Conservation (phyloP, 106 monocot species). For the Gastrodia elata region DNA sequence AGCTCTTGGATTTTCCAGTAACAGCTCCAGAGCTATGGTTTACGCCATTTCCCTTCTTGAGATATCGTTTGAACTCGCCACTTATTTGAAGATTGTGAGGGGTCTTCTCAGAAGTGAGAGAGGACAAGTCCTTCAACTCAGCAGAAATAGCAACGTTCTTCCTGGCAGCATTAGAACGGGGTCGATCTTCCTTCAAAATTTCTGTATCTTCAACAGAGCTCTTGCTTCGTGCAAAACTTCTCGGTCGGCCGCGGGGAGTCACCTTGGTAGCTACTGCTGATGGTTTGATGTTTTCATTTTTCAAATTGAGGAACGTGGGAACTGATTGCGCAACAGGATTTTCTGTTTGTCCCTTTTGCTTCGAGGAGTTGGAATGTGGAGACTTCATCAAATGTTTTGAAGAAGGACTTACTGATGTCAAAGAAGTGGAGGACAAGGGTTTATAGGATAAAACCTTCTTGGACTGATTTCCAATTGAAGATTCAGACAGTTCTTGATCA, state of each 20-base stretch:
- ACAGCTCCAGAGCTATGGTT: constrained; percentile 19
- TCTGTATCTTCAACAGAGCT: constrained; percentile 48
- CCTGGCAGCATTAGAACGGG: constrained; percentile 44
- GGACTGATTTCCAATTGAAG: constrained; percentile 38
- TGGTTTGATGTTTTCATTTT: constrained; percentile 69
- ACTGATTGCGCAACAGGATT: constrained; percentile 66
- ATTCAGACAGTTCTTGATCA: constrained; percentile 27
- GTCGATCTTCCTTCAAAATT: constrained; percentile 49
- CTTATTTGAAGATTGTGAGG: constrained; percentile 18
- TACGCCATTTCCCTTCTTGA: constrained; percentile 38
- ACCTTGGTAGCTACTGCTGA: constrained; percentile 25
- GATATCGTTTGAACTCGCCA: constrained; percentile 23
- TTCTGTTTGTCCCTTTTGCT: constrained; percentile 30
- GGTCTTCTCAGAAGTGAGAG: constrained; percentile 34
- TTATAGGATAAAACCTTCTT: constrained; percentile 35
- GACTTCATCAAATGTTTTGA: constrained; percentile 36
- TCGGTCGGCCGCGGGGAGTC: constrained; percentile 18
- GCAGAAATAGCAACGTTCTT: constrained; percentile 23
- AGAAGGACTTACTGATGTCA: constrained; percentile 26
- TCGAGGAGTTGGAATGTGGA: constrained; percentile 31
- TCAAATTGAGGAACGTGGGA: constrained; percentile 59
- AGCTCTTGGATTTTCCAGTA: constrained; percentile 15
- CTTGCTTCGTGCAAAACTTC: constrained; percentile 46
- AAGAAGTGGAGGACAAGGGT: constrained; percentile 30
- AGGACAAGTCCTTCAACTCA: constrained; percentile 35